Percentiles rank a stretch among this genome's conserved stretches.
These are phyloP conservation scores for Cryptococcus floricola DNA, from an alignment of 1,284 basidiomycete species.

Conservation along the genomic window DNA sequence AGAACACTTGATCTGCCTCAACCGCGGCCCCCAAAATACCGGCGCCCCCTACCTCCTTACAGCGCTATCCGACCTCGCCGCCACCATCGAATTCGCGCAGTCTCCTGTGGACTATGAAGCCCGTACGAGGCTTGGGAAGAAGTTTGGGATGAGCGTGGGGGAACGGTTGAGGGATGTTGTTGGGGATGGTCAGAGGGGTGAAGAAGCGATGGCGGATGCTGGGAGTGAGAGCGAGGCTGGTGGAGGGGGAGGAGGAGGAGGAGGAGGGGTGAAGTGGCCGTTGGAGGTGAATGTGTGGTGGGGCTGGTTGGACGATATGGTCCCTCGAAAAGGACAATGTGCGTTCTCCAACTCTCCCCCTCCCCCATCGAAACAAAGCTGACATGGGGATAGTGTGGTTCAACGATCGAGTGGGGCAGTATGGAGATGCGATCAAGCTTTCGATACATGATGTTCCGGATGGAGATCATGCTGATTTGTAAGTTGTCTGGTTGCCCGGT, in stretches of 20 bases:
- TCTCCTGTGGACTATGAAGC: neutral
- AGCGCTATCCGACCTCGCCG: conserved; percentile 23
- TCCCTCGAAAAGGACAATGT: conserved; percentile 27
- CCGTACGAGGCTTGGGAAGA: neutral
- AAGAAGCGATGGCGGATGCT: neutral
- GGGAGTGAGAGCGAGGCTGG: neutral
- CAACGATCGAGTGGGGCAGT: conserved; percentile 16
- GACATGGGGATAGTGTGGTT: conserved; percentile 18
- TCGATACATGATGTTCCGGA: conserved; percentile 26
- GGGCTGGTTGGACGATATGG: conserved; percentile 30
- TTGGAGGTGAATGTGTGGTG: conserved; percentile 27
- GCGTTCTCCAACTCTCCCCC: conserved; percentile 3
- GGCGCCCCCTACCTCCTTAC: conserved; percentile 38
- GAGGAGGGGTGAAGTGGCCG: neutral
- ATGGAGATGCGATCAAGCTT: conserved; percentile 14
- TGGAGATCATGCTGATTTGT: conserved; percentile 31
- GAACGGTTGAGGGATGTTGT: neutral
- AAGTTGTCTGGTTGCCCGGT: conserved; percentile 1
- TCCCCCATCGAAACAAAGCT: neutral
- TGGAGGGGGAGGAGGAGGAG: neutral
- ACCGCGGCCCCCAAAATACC: conserved; percentile 34
- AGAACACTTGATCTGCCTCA: conserved; percentile 46
- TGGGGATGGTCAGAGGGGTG: neutral
- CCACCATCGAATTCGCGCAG: conserved; percentile 15
- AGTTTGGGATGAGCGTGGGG: neutral